These are phyloP conservation scores for Lotmaria passim DNA, from an alignment of 208 protist genomes.

Conservation along the genomic window DNA sequence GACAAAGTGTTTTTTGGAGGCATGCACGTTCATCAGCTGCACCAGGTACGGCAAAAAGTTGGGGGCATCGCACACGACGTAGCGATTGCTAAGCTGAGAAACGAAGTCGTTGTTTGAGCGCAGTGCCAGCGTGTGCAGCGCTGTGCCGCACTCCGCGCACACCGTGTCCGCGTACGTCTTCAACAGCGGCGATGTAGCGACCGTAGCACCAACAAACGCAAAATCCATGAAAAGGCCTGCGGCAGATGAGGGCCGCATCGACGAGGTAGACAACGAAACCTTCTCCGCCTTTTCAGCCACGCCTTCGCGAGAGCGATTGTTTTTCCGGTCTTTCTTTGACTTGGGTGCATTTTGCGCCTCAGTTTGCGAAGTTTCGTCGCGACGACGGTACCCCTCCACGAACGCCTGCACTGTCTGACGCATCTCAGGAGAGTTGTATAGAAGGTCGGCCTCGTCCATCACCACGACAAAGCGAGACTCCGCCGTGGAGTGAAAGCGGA, in stretches of 20 bases:
- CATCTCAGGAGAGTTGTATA: slow-evolving; percentile 80
- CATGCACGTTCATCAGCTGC: slow-evolving; percentile 89
- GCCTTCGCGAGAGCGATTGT: not conserved
- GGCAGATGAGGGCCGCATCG: not conserved
- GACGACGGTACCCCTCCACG: slow-evolving; percentile 34
- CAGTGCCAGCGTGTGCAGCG: slow-evolving; percentile 51
- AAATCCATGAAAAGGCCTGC: slow-evolving; percentile 55
- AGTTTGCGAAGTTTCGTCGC: not conserved
- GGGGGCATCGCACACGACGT: slow-evolving; percentile 68
- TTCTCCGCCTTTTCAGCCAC: not conserved
- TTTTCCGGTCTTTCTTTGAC: slow-evolving; percentile 1
- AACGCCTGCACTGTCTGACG: slow-evolving; percentile 49
- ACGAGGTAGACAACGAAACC: not conserved
- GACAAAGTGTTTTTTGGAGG: slow-evolving; percentile 92
- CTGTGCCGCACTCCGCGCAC: slow-evolving; percentile 27
- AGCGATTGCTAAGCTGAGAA: slow-evolving; percentile 77
- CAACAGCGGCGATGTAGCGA: slow-evolving; percentile 62
- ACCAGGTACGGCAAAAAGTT: slow-evolving; percentile 76
- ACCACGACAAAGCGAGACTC: slow-evolving; percentile 70
- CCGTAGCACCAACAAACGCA: slow-evolving; percentile 87
- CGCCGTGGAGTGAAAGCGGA: slow-evolving; percentile 26
- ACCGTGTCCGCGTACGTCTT: slow-evolving; percentile 43
- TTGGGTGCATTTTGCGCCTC: not conserved
- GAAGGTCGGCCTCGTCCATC: slow-evolving; percentile 88
- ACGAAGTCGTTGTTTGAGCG: slow-evolving; percentile 60